A percentile compares a stretch with the other conserved stretches of the same genome.
Conservation (phyloP, 768 basidiomycete species). For the Mycena epipterygia region DNA sequence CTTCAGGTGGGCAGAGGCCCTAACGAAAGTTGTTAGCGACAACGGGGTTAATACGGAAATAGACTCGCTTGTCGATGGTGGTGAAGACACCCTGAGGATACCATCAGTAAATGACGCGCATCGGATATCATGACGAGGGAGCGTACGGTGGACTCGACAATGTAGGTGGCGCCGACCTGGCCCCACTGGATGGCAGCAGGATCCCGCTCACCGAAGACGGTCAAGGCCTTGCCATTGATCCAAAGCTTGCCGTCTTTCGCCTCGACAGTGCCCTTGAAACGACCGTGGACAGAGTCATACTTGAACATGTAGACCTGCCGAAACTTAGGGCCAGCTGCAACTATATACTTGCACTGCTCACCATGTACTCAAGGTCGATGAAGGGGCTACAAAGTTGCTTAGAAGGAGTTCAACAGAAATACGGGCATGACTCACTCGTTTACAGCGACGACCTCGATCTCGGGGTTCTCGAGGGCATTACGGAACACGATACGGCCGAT, state of each 20-base stretch:
- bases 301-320: constrained; percentile 97
- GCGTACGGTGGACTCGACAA: constrained; percentile 94
- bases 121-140: constrained; percentile 20
- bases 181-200: constrained; percentile 90
- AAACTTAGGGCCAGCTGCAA: not conserved
- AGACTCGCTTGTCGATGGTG: constrained; percentile 84
- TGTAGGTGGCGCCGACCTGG: constrained; percentile 86
- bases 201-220: constrained; percentile 88
- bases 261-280: constrained; percentile 89
- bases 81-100: constrained; percentile 92
- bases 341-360: constrained; percentile 44
- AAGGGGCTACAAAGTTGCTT: constrained; percentile 55
- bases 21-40: constrained; percentile 44
- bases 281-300: constrained; percentile 93
- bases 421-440: constrained; percentile 80
- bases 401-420: constrained; percentile 19
- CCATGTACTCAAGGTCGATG: constrained; percentile 98
- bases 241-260: constrained; percentile 90
- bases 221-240: constrained; percentile 84
- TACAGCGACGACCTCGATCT: constrained; percentile 90
- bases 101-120: constrained; percentile 11
- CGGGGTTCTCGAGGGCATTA: constrained; percentile 85
- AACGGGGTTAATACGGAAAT: constrained; percentile 13
- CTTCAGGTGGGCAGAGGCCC: constrained; percentile 93
- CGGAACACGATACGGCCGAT: constrained; percentile 99